phyloP scores from a whole-genome alignment of 768 basidiomycete genomes.

The Macrolepiota fuliginosa region DNA sequence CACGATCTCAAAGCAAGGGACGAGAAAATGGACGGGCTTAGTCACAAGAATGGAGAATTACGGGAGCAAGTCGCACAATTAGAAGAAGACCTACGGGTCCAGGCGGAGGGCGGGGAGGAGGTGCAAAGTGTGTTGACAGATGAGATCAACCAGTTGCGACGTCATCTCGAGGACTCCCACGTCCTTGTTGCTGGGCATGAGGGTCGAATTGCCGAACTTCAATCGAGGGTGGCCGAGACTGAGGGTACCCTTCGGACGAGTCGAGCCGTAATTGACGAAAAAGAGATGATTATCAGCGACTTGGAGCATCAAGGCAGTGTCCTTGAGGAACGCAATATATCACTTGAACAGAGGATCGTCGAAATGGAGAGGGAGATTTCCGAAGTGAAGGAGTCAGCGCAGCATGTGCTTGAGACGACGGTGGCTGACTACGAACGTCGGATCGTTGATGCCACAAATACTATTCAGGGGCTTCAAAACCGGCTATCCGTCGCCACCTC shows the following conservation, averaged over 20 bases:
- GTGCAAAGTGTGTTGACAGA: not conserved
- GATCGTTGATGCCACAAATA: not conserved
- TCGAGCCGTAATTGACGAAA: not conserved
- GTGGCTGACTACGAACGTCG: conserved; percentile 1
- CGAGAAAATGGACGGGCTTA: not conserved
- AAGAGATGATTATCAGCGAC: conserved; percentile 1
- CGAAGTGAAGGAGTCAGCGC: not conserved
- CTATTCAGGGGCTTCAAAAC: not conserved
- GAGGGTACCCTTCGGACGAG: not conserved
- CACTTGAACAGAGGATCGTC: not conserved
- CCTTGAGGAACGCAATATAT: not conserved
- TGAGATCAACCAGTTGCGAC: not conserved
- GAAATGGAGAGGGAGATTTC: not conserved
- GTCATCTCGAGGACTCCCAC: not conserved
- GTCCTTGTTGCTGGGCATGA: not conserved
- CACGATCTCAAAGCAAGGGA: conserved; percentile 1
- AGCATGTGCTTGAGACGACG: not conserved
- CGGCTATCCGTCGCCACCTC: not conserved
- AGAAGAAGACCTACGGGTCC: not conserved
- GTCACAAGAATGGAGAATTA: not conserved
- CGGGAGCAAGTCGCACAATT: not conserved
- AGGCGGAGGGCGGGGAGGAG: not conserved
- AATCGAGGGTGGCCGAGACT: not conserved
- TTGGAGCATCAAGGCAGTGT: not conserved
- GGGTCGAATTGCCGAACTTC: not conserved